phyloP scores from a whole-genome alignment of 305 asterid genomes.

The Withania somnifera region DNA sequence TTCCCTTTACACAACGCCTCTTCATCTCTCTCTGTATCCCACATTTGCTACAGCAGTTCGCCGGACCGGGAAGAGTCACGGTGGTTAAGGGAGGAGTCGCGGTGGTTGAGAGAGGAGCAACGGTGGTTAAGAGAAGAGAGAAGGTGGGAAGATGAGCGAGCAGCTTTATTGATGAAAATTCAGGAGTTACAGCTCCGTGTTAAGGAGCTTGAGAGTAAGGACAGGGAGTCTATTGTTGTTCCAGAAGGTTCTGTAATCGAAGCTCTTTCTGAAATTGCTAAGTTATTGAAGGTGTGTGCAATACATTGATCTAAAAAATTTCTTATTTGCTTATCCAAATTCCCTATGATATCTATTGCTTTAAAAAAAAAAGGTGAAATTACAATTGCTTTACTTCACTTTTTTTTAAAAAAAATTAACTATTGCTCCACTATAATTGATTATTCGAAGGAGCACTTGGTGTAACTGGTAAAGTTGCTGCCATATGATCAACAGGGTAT shows the following conservation, averaged over 20 bases:
- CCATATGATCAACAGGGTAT: too few relatives aligned
- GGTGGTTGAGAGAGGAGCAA: constrained; percentile 66
- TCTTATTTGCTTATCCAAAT: too few relatives aligned
- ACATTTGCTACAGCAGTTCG: constrained; percentile 44
- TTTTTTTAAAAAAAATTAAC: background rate
- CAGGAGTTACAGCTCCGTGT: constrained; percentile 36
- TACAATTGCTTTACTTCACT: too few relatives aligned
- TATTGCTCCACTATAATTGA: background rate
- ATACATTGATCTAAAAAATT: background rate
- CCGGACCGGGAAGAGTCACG: constrained; percentile 75
- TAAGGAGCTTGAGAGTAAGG: constrained; percentile 48
- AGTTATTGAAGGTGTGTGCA: constrained; percentile 61
- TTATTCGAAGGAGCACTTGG: too few relatives aligned
- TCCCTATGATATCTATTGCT: background rate
- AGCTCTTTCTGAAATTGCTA: constrained; percentile 43
- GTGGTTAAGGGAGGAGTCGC: constrained; percentile 88
- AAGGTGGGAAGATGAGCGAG: constrained; percentile 70
- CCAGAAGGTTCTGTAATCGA: constrained; percentile 46
- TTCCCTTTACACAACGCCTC: background rate
- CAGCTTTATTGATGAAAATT: constrained; percentile 47
- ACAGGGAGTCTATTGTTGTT: constrained; percentile 32
- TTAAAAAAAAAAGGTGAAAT: background rate
- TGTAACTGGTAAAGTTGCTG: too few relatives aligned
- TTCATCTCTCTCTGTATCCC: constrained; percentile 16
- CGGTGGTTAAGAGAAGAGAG: constrained; percentile 56